These are phyloP conservation scores for Suhomyces choctaworum DNA, from an alignment of 1,139 yeast genomes.

Conservation along the genomic window DNA sequence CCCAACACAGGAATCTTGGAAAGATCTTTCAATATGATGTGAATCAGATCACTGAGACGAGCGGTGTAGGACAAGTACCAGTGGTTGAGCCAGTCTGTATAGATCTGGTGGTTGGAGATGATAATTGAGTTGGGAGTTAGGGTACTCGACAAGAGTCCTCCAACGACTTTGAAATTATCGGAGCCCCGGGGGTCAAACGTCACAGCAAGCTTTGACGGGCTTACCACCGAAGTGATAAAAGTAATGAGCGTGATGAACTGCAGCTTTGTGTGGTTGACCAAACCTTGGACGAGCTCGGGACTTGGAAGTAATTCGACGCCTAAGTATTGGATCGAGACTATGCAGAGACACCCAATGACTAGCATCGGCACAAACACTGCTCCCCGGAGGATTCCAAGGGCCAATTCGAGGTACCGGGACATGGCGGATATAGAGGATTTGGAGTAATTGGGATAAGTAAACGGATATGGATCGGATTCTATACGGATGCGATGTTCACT, in stretches of 20 bases:
- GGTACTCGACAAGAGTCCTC: constrained; percentile 30
- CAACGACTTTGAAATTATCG: constrained; percentile 19
- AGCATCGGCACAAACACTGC: constrained; percentile 35
- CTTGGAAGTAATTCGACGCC: constrained; percentile 27
- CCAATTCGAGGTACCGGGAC: constrained; percentile 11
- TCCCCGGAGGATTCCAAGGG: constrained; percentile 31
- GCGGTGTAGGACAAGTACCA: constrained; percentile 88
- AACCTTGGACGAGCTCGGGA: constrained; percentile 33
- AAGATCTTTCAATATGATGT: constrained; percentile 78
- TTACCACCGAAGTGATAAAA: constrained; percentile 41
- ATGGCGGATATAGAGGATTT: constrained; percentile 1
- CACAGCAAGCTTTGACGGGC: constrained; percentile 44
- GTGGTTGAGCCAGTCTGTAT: constrained; percentile 89
- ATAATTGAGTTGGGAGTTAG: constrained; percentile 57
- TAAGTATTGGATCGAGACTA: constrained; percentile 44
- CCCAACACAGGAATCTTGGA: constrained; percentile 77
- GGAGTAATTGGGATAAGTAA: background rate
- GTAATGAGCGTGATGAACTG: constrained; percentile 51
- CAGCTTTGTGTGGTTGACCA: constrained; percentile 48
- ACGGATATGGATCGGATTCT: no score
- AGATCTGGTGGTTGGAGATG: constrained; percentile 87
- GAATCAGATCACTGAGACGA: constrained; percentile 58
- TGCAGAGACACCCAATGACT: constrained; percentile 46
- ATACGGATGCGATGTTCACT: no score
- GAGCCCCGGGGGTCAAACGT: constrained; percentile 36